phyloP scores from a whole-genome alignment of 2,329 filamentous ascomycete species.

The Neopestalotiopsis rosae region DNA sequence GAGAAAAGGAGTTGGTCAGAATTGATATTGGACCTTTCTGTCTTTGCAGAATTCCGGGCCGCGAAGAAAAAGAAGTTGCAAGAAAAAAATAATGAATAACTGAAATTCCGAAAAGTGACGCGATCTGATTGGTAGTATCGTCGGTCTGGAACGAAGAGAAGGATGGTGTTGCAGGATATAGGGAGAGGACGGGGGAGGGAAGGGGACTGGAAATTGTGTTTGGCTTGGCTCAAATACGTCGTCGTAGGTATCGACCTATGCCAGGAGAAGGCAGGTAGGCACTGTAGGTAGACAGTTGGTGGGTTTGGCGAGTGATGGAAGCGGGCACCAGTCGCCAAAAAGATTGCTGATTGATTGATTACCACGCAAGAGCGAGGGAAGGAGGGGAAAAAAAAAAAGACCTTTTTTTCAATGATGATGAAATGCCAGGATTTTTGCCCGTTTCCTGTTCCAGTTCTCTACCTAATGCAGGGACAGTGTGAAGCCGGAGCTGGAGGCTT shows the following conservation, averaged over 20 bases:
- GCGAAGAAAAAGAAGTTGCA: neutral
- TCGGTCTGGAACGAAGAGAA: conserved; percentile 2
- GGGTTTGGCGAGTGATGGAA: neutral
- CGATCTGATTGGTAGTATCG: neutral
- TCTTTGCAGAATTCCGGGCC: neutral
- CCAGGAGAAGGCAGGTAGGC: neutral
- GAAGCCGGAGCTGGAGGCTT: neutral
- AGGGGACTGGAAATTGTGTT: neutral
- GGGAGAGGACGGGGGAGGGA: neutral
- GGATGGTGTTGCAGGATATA: neutral
- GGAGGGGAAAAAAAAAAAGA: no score
- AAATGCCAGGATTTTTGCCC: neutral
- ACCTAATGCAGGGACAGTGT: conserved; percentile 1
- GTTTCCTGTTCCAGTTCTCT: neutral
- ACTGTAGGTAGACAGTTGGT: neutral
- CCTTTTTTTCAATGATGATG: neutral
- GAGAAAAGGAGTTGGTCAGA: neutral
- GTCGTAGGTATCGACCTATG: neutral
- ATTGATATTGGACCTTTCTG: neutral
- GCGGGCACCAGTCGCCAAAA: neutral
- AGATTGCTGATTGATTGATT: neutral
- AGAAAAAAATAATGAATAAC: neutral
- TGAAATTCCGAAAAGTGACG: neutral
- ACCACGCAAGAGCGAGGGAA: neutral
- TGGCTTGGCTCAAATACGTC: neutral